Base-by-base conservation (phyloP, 83 land plant species). In the Picea mariana region DNA sequence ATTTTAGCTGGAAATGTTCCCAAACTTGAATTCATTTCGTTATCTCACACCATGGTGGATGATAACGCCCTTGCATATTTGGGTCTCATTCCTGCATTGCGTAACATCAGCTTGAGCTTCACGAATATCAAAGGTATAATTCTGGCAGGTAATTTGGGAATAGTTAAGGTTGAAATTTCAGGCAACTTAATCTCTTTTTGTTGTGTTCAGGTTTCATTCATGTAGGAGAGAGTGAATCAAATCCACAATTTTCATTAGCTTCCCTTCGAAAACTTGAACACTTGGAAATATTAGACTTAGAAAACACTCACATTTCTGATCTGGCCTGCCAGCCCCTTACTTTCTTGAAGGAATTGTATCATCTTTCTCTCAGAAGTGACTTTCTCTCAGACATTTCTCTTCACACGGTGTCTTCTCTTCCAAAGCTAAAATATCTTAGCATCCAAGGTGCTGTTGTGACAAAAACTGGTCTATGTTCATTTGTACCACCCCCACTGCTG, bases 51-150 rank as follows among this genome's bases (percentile, higher is more conserved):
- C 16, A 18, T 83, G 52, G 88, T 96, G 67, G 95, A 95, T 83
- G 98, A 97, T 86, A 20, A 38, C 20, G 94, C 89, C 40, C 82
- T 95, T 67, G 65, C 79, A 65, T 89, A 83, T 82, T 81, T 97
- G 73, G 79, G 87, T 62, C 66, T 85, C 80, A 91, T 97, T 90
- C 90, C 88, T 77, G 81, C 87, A 9, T 61, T 97, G 62, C 83
- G 80, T 73, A 82, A 49, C 20, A 73, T 96, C 62, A 83, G 87
- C 82, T 86, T 97, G 38, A 90, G 94, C 85, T 59, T 80, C 81
- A 97, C 97, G 84, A 85, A 81, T 38, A 86, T 97, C 71, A 94
- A 83, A 94, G 99, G 99, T 95, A 81, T 13, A 26, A 81, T 15
- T 49, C n/a, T 77, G 60, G 75, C 23, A 23, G 18, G 11, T 71